Percentiles rank a stretch among this genome's conserved stretches.
Evolutionary conservation across 2,329 filamentous ascomycete genomes (phyloP).

Genomic region (Ilyonectria robusta): DNA sequence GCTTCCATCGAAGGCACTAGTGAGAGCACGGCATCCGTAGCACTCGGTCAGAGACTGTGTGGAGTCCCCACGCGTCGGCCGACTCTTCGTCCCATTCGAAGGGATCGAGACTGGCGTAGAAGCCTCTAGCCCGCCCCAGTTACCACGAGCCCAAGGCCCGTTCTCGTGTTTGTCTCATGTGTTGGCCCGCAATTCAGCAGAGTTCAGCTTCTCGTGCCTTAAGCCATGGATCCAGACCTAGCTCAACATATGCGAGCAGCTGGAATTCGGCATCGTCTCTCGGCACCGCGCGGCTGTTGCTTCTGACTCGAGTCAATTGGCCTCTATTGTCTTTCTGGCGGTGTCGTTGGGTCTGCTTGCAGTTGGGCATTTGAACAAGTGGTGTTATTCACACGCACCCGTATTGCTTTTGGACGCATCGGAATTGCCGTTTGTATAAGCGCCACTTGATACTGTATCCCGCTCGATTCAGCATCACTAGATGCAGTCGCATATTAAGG

Average conservation of each 20-base stretch:
- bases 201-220: not conserved
- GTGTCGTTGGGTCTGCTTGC: not conserved
- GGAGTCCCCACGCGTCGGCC: not conserved
- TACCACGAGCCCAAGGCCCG: not conserved
- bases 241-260: not conserved
- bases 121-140: not conserved
- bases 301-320: not conserved
- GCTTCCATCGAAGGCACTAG: conserved; percentile 1
- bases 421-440: too few relatives aligned
- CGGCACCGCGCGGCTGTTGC: not conserved
- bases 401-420: too few relatives aligned
- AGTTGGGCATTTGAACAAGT: not conserved
- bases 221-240: not conserved
- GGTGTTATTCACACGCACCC: too few relatives aligned
- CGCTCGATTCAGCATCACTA: too few relatives aligned
- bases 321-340: too few relatives aligned
- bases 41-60: not conserved
- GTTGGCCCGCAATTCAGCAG: not conserved
- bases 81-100: not conserved
- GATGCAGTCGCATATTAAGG: too few relatives aligned
- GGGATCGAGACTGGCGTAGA: not conserved
- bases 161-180: not conserved
- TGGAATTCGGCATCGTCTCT: not conserved
- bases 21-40: conserved; percentile 2
- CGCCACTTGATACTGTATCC: too few relatives aligned